These are phyloP conservation scores for Sporothrix brunneoviolacea DNA, from an alignment of 2,329 filamentous ascomycete species.

Conservation along the genomic window DNA sequence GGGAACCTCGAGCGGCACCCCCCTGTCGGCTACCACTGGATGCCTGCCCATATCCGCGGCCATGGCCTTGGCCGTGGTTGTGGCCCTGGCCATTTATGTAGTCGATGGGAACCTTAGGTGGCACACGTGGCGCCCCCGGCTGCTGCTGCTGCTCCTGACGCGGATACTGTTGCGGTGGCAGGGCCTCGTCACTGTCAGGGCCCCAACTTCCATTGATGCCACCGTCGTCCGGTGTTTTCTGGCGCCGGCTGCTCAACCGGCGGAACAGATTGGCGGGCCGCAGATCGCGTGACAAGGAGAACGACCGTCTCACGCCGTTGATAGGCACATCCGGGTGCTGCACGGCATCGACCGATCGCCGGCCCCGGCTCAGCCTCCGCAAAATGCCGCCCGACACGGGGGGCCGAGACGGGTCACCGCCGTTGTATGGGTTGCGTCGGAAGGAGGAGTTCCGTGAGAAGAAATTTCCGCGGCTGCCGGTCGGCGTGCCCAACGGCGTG, in stretches of 20 bases:
- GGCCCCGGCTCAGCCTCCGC: constrained; percentile 33
- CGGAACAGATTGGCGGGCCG: constrained; percentile 27
- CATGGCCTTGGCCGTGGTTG: background rate
- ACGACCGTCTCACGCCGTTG: constrained; percentile 23
- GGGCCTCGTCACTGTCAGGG: constrained; percentile 34
- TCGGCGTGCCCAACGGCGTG: constrained; percentile 33
- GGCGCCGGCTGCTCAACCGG: constrained; percentile 34
- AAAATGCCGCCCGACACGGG: constrained; percentile 40
- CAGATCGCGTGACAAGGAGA: constrained; percentile 52
- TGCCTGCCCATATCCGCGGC: background rate
- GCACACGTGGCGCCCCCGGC: background rate
- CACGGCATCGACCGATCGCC: constrained; percentile 31
- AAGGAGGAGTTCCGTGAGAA: constrained; percentile 40
- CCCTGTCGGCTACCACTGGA: background rate
- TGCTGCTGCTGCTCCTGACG: constrained; percentile 4
- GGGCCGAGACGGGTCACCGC: constrained; percentile 39
- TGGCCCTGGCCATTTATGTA: background rate
- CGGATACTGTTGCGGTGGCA: background rate
- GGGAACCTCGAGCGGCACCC: background rate
- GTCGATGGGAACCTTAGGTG: constrained; percentile 3
- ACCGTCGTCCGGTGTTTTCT: constrained; percentile 39
- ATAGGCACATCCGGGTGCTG: constrained; percentile 20
- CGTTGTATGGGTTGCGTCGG: constrained; percentile 18
- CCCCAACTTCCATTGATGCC: constrained; percentile 52
- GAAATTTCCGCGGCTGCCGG: constrained; percentile 30